Base-by-base conservation (phyloP, 164 flowering plant species). In the Magnolia officinalis region DNA sequence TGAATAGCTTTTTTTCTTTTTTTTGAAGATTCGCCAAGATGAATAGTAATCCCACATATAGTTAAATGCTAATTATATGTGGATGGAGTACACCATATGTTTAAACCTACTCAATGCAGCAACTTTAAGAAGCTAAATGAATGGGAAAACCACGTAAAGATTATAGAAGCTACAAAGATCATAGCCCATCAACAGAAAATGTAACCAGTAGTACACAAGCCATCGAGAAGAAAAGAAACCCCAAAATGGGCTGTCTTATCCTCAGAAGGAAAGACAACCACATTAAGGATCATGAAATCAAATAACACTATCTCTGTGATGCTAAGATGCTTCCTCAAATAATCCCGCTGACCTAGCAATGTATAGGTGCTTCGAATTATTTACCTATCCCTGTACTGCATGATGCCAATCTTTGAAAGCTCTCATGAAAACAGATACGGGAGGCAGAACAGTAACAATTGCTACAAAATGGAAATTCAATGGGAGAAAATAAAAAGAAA, bases 301-400 rank as follows among this genome's bases (percentile, higher is more conserved):
- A 73, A 70, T 37, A 64, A 61, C 73, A 81, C 77, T 67, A 76
- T 29, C 67, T 76, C 69, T 70, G 67, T 45, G 51, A 73, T 73
- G 79, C 75, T 76, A 23, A 73, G 73, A 70, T 51, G 31, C 51
- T 77, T 67, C 45, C 26, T 51, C 70, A 73, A 71, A 76, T 75
- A 82, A 74, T 82, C 77, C 67, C 77, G 72, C 74, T 72, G 81
- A 66, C 72, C 84, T 74, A 81, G 78, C 75, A 75, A 65, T 82
- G 76, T 52, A 81, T 75, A 11, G 73, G 76, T 63, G 26, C 76
- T 78, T 75, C 73, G 77, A 61, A 79, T 86, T 86, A 84, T 86
- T 86, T 70, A 78, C 52, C 76, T 79, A 49, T 78, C 73, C 75
- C 55, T 70, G 76, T 75, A 72, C 73, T 77, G 80, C 80, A 82